Percentiles rank a stretch among this genome's conserved stretches.
These are phyloP conservation scores for Sporormia fimetaria DNA, from an alignment of 495 filamentous ascomycete genomes.

Conservation along the genomic window DNA sequence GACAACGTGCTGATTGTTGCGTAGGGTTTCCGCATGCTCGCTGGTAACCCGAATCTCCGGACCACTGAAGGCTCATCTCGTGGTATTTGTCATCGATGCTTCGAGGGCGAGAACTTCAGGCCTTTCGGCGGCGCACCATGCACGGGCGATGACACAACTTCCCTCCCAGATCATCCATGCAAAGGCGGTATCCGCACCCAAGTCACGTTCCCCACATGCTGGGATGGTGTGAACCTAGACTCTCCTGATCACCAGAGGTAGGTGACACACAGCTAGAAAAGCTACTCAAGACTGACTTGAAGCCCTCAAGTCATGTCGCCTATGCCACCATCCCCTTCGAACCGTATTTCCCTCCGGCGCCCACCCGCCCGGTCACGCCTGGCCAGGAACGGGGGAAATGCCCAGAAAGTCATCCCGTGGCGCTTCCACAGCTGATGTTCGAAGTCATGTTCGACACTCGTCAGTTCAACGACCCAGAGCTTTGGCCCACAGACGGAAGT, in stretches of 20 bases:
- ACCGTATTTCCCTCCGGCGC: conserved; percentile 12
- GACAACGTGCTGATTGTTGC: background rate
- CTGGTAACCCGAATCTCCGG: conserved; percentile 16
- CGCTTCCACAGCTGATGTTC: conserved; percentile 41
- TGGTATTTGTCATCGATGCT: conserved; percentile 39
- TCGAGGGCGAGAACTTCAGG: conserved; percentile 17
- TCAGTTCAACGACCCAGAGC: conserved; percentile 31
- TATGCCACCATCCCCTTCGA: conserved; percentile 33
- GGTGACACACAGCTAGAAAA: too few species aligned
- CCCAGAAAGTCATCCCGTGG: conserved; percentile 38
- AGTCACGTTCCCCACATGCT: conserved; percentile 42
- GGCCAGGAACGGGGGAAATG: conserved; percentile 31
- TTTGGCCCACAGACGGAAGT: conserved; percentile 35
- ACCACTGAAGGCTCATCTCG: conserved; percentile 11
- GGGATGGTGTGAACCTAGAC: conserved; percentile 44
- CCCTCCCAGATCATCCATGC: conserved; percentile 34
- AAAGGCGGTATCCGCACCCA: conserved; percentile 39
- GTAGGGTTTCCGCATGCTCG: conserved; percentile 23
- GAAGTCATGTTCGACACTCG: conserved; percentile 41
- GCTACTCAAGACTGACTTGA: too few species aligned
- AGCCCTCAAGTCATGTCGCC: conserved; percentile 38
- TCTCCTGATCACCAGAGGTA: conserved; percentile 41
- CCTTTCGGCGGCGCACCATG: conserved; percentile 44
- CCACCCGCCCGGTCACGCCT: conserved; percentile 6
- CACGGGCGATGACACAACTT: conserved; percentile 38